phyloP scores from a whole-genome alignment of 331 rosid species.

The Malus hybrid region DNA sequence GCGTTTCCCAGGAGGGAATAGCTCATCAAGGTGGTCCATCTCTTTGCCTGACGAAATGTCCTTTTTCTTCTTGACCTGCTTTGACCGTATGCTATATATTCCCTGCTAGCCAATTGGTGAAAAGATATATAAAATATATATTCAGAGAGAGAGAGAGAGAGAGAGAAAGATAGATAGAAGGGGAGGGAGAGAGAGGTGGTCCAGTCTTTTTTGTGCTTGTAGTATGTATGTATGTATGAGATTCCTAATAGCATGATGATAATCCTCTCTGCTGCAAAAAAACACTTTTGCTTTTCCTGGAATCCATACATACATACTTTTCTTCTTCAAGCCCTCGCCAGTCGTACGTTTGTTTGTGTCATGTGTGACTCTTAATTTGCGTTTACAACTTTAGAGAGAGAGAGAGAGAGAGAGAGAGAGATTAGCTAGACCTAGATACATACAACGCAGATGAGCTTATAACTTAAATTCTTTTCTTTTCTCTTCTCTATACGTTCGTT shows the following conservation, averaged over 20 bases:
- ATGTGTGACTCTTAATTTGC: background rate
- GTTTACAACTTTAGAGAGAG: background rate
- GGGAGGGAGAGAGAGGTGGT: slow-evolving; percentile 19
- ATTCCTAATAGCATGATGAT: slow-evolving; percentile 3
- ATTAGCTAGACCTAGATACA: background rate
- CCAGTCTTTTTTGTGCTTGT: slow-evolving; percentile 13
- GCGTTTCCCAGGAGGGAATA: slow-evolving; percentile 14
- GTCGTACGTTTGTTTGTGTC: background rate
- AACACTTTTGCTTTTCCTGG: slow-evolving; percentile 38
- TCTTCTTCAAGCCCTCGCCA: slow-evolving; percentile 19
- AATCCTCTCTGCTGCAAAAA: slow-evolving; percentile 1
- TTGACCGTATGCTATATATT: slow-evolving; percentile 31
- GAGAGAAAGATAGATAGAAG: background rate
- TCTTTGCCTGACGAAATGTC: slow-evolving; percentile 13
- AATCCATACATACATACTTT: slow-evolving; percentile 13
- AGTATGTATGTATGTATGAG: background rate
- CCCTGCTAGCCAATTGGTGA: slow-evolving; percentile 20
- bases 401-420: background rate
- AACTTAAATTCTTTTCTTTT: background rate
- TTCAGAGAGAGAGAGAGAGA: background rate
- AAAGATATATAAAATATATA: background rate
- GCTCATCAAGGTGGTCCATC: slow-evolving; percentile 28
- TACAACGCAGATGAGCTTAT: background rate
- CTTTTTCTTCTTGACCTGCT: slow-evolving; percentile 28
- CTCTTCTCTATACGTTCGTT: background rate